Evolutionary conservation across 1,139 yeast species (phyloP).

Genomic region (Spencermartinsiella ligniputridi): DNA sequence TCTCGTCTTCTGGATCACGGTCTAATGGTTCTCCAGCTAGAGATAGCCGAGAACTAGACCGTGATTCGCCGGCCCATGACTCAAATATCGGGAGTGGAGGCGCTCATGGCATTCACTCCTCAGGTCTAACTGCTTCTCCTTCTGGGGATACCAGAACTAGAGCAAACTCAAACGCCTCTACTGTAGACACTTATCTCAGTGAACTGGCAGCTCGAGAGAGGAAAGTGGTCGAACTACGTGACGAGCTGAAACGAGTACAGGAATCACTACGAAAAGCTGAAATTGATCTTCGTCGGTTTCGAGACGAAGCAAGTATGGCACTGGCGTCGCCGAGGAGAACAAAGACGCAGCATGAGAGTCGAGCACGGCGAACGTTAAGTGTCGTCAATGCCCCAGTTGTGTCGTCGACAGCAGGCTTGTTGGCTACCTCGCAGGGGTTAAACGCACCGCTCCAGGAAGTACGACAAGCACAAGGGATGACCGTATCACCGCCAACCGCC

Average conservation of each 20-base stretch:
- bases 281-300: constrained; percentile 24
- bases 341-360: too few relatives aligned
- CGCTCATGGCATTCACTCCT: constrained; percentile 2
- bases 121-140: not conserved
- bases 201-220: constrained; percentile 36
- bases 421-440: not conserved
- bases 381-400: not conserved
- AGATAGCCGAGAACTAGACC: not conserved
- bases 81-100: too few relatives aligned
- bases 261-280: constrained; percentile 29
- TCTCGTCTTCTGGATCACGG: constrained; percentile 8
- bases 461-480: not conserved
- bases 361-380: too few relatives aligned
- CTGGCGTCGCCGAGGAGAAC: constrained; percentile 12
- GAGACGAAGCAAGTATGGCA: constrained; percentile 24
- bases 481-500: not conserved
- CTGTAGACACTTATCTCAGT: constrained; percentile 24
- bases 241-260: constrained; percentile 31
- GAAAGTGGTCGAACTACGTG: constrained; percentile 33
- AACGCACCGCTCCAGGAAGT: not conserved
- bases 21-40: not conserved
- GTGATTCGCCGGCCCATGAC: too few relatives aligned
- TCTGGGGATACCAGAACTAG: not conserved
- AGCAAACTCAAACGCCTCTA: constrained; percentile 4
- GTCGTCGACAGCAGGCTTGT: not conserved